These are phyloP conservation scores for Tetrapisispora namnaoensis DNA, from an alignment of 805 yeast species.

Conservation along the genomic window DNA sequence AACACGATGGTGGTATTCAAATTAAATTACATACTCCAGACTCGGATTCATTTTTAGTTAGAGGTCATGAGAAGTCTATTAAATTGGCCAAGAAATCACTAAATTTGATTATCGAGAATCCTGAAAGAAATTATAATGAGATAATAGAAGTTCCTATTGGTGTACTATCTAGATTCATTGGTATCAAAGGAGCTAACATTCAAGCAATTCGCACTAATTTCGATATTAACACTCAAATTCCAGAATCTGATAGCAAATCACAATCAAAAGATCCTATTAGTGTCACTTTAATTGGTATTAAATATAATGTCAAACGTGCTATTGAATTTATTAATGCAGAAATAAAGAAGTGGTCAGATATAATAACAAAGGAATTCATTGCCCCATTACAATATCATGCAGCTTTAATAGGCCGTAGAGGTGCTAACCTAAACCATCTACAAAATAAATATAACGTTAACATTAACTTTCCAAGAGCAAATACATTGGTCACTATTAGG, in stretches of 20 bases:
- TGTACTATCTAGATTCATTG: conserved; percentile 72
- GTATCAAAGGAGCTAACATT: conserved; percentile 75
- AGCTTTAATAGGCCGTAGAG: conserved; percentile 72
- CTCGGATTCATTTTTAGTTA: conserved; percentile 49
- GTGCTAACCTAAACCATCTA: conserved; percentile 70
- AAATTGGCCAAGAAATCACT: conserved; percentile 30
- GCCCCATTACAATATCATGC: conserved; percentile 75
- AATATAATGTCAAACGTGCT: conserved; percentile 68
- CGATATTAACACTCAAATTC: conserved; percentile 68
- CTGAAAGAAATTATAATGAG: conserved; percentile 28
- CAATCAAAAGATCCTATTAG: conserved; percentile 29
- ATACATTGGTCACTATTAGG: conserved; percentile 55
- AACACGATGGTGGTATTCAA: conserved; percentile 29
- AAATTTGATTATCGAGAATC: conserved; percentile 21
- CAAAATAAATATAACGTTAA: conserved; percentile 79
- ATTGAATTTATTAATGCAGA: conserved; percentile 45
- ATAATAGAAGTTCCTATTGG: conserved; percentile 52
- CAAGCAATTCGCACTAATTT: conserved; percentile 59
- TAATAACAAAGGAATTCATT: conserved; percentile 49
- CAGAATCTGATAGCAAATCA: conserved; percentile 36
- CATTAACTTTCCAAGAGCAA: conserved; percentile 62
- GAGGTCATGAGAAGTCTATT: conserved; percentile 63
- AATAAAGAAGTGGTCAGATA: conserved; percentile 76
- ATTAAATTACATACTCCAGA: conserved; percentile 41
- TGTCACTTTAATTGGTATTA: conserved; percentile 64